Conservation (phyloP, 2,329 filamentous ascomycete genomes). For the Apiospora pterosperma region DNA sequence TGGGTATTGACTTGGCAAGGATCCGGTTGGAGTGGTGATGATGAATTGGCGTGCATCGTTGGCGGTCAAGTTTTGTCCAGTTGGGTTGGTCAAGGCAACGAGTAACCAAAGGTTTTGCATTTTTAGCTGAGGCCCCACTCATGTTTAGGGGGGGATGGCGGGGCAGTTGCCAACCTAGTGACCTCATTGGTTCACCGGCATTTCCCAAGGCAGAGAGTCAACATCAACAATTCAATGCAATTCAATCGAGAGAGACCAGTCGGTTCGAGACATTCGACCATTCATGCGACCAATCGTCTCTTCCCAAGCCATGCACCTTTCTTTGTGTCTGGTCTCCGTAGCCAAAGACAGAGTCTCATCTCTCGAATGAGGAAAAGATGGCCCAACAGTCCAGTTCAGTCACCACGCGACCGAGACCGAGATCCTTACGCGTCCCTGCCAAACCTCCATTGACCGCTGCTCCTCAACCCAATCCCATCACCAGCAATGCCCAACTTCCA, state of each 20-base stretch:
- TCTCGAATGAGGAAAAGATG: neutral
- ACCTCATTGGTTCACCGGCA: neutral
- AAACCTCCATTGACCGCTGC: neutral
- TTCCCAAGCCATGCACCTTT: neutral
- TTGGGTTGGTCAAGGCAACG: too few species aligned
- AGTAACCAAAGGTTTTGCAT: too few species aligned
- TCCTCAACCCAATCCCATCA: neutral
- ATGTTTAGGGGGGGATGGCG: neutral
- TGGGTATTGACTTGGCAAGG: too few species aligned
- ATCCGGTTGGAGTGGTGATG: too few species aligned
- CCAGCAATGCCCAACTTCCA: neutral
- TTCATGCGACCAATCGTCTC: neutral
- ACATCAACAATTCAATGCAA: conserved; percentile 2
- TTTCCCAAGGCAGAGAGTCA: neutral
- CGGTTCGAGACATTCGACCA: neutral
- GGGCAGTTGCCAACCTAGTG: neutral
- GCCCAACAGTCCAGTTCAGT: neutral
- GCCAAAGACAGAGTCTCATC: neutral
- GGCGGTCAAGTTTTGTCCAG: too few species aligned
- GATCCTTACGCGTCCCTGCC: neutral
- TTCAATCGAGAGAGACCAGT: neutral
- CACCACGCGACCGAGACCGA: neutral
- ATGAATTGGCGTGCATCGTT: too few species aligned
- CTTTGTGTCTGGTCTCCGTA: neutral
- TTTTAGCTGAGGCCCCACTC: too few species aligned